Conservation (phyloP, 495 filamentous ascomycete genomes). For the Lophiotrema nucula region DNA sequence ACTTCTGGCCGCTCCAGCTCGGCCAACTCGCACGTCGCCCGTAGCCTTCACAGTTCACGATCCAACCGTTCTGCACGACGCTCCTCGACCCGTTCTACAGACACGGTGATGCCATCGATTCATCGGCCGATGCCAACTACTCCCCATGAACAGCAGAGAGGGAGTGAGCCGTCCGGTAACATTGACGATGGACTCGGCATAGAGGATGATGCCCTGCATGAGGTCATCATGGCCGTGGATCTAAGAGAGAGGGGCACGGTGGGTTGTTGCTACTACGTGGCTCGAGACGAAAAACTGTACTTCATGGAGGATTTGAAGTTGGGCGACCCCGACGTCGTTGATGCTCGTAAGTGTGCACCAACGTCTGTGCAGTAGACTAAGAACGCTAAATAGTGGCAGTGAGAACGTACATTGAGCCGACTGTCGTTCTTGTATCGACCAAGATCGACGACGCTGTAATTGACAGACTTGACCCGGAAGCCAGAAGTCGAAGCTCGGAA, state of each 20-base stretch:
- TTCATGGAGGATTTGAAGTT: slow-evolving; percentile 78
- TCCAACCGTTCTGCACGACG: no score
- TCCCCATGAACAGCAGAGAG: no score
- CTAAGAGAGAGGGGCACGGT: slow-evolving; percentile 67
- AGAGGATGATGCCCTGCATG: slow-evolving; percentile 61
- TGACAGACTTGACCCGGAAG: slow-evolving; percentile 43
- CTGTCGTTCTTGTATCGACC: slow-evolving; percentile 71
- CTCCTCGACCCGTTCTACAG: background rate
- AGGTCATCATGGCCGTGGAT: slow-evolving; percentile 84
- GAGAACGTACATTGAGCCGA: slow-evolving; percentile 74
- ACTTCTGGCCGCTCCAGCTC: no score
- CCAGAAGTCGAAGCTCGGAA: slow-evolving; percentile 27
- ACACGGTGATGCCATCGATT: background rate
- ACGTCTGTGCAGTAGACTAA: background rate
- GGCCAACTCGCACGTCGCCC: no score
- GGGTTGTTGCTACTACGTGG: slow-evolving; percentile 85
- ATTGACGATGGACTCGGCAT: background rate
- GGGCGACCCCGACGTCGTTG: slow-evolving; percentile 67
- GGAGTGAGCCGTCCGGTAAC: no score
- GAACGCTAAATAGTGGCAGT: slow-evolving; percentile 44
- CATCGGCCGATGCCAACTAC: background rate
- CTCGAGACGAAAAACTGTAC: slow-evolving; percentile 69
- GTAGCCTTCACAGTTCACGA: no score
- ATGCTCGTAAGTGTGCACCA: slow-evolving; percentile 55
- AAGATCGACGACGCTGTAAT: slow-evolving; percentile 60